Conservation (phyloP, 345 rosid genomes). For the Syzygium aromaticum region DNA sequence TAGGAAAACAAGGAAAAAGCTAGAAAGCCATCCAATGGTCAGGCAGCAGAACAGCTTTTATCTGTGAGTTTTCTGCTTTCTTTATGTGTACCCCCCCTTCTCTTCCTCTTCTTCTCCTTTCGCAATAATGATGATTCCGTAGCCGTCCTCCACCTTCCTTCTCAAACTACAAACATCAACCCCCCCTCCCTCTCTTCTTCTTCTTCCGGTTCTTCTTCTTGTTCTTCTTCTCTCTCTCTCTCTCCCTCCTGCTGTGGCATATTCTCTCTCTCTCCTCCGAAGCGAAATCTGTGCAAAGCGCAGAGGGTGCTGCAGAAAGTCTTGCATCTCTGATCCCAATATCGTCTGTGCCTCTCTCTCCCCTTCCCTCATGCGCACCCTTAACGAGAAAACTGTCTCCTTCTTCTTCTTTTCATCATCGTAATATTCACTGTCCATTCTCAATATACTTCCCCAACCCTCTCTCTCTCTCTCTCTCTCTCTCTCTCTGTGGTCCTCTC, state of each 20-base stretch:
- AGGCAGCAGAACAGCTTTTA: neutral
- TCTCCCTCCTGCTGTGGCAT: neutral
- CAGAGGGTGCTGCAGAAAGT: neutral
- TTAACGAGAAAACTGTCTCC: slow-evolving; percentile 1
- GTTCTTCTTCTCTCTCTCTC: neutral
- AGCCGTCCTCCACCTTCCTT: neutral
- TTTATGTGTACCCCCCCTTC: slow-evolving; percentile 2
- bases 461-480: neutral
- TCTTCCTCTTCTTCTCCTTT: slow-evolving; percentile 7
- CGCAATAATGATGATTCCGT: slow-evolving; percentile 27
- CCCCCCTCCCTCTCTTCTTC: neutral
- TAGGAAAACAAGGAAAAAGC: neutral
- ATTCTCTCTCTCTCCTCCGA: neutral
- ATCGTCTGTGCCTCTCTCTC: neutral
- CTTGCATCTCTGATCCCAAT: slow-evolving; percentile 10
- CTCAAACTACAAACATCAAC: neutral
- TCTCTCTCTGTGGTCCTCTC: neutral
- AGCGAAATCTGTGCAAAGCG: neutral
- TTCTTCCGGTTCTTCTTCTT: no score
- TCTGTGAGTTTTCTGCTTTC: neutral
- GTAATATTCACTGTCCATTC: neutral
- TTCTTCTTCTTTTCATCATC: neutral
- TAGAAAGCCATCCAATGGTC: neutral
- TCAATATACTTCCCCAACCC: neutral
- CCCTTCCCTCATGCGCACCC: neutral